phyloP scores from a whole-genome alignment of 768 basidiomycete species.

The Russula ochroleuca region DNA sequence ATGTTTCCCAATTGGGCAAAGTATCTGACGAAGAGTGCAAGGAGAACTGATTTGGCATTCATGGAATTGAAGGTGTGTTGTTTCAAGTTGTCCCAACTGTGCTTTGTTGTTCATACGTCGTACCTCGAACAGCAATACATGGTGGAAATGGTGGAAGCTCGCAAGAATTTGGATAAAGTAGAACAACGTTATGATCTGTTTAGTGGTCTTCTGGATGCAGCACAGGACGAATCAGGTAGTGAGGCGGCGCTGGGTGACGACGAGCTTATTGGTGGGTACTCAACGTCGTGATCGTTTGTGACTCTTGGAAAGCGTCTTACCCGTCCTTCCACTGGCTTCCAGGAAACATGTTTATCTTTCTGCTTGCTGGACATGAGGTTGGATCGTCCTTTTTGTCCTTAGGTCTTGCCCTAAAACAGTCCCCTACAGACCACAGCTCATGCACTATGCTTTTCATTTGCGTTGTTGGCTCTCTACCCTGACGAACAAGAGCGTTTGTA shows the following conservation, averaged over 20 bases:
- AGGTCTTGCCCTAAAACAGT: not conserved
- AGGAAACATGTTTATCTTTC: slow-evolving; percentile 34
- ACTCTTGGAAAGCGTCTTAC: not conserved
- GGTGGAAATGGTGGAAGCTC: slow-evolving; percentile 31
- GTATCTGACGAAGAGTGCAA: slow-evolving; percentile 36
- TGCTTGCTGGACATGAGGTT: slow-evolving; percentile 37
- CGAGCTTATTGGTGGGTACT: slow-evolving; percentile 26
- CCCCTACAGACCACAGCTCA: slow-evolving; percentile 37
- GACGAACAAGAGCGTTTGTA: slow-evolving; percentile 42
- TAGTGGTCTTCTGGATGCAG: slow-evolving; percentile 30
- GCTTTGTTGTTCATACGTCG: not conserved
- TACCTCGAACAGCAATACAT: slow-evolving; percentile 28
- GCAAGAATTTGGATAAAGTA: slow-evolving; percentile 22
- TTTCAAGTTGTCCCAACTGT: not conserved
- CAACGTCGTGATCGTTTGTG: no score
- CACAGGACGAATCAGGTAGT: slow-evolving; percentile 23
- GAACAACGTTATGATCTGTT: slow-evolving; percentile 32
- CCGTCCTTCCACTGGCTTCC: no score
- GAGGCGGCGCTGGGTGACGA: slow-evolving; percentile 23
- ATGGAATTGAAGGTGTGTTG: slow-evolving; percentile 41
- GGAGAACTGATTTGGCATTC: slow-evolving; percentile 38
- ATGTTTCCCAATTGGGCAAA: slow-evolving; percentile 41
- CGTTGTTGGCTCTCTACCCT: slow-evolving; percentile 40
- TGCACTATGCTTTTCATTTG: slow-evolving; percentile 39
- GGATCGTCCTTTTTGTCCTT: not conserved